Percentiles rank a stretch among this genome's conserved stretches.
Conservation (phyloP, 1,139 yeast species). For the Yamadazyma aaseri region DNA sequence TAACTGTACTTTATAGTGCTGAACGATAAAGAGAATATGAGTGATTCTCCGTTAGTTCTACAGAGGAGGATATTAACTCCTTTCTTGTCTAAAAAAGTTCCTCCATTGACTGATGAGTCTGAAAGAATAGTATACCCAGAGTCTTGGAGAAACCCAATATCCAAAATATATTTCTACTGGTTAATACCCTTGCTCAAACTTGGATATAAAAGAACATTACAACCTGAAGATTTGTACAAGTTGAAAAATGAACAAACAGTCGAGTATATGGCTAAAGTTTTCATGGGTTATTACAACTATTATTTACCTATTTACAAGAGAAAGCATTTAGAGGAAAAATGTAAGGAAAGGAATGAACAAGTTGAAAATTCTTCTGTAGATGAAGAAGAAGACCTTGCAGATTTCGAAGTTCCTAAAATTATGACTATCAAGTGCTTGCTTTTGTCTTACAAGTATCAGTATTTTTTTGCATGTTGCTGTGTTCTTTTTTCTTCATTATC, state of each 20-base stretch:
- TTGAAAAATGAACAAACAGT: slow-evolving; percentile 53
- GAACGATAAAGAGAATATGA: slow-evolving; percentile 1
- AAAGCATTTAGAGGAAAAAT: slow-evolving; percentile 22
- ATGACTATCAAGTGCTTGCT: slow-evolving; percentile 22
- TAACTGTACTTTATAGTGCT: too few relatives aligned
- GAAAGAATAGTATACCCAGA: slow-evolving; percentile 40
- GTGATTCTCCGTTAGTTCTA: slow-evolving; percentile 3
- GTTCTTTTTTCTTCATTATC: slow-evolving; percentile 21
- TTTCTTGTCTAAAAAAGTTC: slow-evolving; percentile 29
- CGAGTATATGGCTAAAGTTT: slow-evolving; percentile 37
- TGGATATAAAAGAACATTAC: slow-evolving; percentile 68
- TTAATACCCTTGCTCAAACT: slow-evolving; percentile 52
- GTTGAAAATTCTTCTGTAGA: slow-evolving; percentile 18
- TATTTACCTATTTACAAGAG: slow-evolving; percentile 27
- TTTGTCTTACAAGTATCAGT: slow-evolving; percentile 29
- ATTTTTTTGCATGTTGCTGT: slow-evolving; percentile 22
- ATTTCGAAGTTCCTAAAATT: slow-evolving; percentile 22
- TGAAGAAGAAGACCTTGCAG: slow-evolving; percentile 26
- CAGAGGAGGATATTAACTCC: slow-evolving; percentile 14
- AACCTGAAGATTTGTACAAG: slow-evolving; percentile 59
- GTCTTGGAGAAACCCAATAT: slow-evolving; percentile 26
- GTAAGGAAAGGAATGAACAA: slow-evolving; percentile 27
- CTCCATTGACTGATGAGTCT: slow-evolving; percentile 51
- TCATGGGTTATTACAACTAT: slow-evolving; percentile 29
- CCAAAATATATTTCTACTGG: slow-evolving; percentile 54